Evolutionary conservation across 805 yeast genomes (phyloP).

Genomic region (Wickerhamiella sorbophila): DNA sequence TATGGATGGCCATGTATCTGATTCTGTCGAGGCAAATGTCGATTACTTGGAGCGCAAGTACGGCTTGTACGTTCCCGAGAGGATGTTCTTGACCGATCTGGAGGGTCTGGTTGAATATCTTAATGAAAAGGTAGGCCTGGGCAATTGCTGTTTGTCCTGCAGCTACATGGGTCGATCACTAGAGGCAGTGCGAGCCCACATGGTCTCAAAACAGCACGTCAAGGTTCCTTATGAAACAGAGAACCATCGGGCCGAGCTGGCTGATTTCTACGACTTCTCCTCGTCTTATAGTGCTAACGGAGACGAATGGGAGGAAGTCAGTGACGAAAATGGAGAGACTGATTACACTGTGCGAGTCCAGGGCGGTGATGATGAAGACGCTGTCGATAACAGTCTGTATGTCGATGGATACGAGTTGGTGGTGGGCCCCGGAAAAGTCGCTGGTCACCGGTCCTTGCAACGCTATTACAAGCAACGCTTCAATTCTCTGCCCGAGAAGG

Average conservation of each 20-base stretch:
- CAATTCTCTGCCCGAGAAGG: slow-evolving; percentile 37
- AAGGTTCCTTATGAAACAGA: slow-evolving; percentile 75
- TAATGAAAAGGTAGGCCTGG: slow-evolving; percentile 68
- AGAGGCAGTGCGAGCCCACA: slow-evolving; percentile 82
- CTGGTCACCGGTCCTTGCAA: slow-evolving; percentile 68
- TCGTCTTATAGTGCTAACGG: slow-evolving; percentile 37
- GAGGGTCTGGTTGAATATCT: slow-evolving; percentile 62
- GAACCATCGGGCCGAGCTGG: slow-evolving; percentile 59
- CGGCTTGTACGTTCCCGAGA: slow-evolving; percentile 83
- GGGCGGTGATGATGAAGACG: slow-evolving; percentile 20
- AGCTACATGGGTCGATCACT: slow-evolving; percentile 68
- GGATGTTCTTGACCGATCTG: slow-evolving; percentile 48
- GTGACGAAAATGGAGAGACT: slow-evolving; percentile 26
- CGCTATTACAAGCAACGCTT: slow-evolving; percentile 58
- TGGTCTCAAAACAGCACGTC: slow-evolving; percentile 74
- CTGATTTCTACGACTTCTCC: slow-evolving; percentile 74
- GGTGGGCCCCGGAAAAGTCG: slow-evolving; percentile 61
- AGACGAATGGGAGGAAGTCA: slow-evolving; percentile 27
- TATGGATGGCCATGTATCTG: slow-evolving; percentile 35
- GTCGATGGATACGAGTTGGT: slow-evolving; percentile 50
- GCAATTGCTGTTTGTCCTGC: slow-evolving; percentile 74
- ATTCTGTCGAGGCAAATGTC: slow-evolving; percentile 43
- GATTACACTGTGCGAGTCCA: slow-evolving; percentile 20
- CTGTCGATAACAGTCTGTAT: slow-evolving; percentile 31
- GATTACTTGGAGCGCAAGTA: slow-evolving; percentile 66